Percentiles rank a stretch among this genome's conserved stretches.
phyloP scores from a whole-genome alignment of 176 grass and related monocot species.

The Aegilops sharonensis region DNA sequence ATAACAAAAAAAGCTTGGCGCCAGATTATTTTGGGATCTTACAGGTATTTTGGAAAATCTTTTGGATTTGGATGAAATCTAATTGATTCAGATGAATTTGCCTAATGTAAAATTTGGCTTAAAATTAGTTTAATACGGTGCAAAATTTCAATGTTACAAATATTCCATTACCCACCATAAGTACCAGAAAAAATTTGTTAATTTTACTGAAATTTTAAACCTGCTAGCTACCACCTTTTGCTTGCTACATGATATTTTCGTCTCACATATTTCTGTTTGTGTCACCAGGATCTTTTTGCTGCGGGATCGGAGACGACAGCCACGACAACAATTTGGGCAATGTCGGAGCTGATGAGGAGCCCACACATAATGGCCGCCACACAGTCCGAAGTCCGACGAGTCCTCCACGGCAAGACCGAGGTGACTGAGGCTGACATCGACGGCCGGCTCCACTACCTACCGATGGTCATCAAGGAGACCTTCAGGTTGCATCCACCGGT shows the following conservation, averaged over 20 bases:
- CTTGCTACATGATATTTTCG: not conserved
- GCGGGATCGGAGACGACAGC: conserved; percentile 41
- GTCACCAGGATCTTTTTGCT: conserved; percentile 38
- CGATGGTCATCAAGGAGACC: conserved; percentile 47
- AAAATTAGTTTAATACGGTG: too few species aligned
- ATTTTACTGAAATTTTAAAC: too few species aligned
- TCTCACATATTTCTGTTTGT: not conserved
- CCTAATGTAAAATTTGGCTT: too few species aligned
- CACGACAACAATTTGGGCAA: conserved; percentile 39
- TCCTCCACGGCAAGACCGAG: not conserved
- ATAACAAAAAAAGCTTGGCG: too few species aligned
- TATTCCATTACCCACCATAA: too few species aligned
- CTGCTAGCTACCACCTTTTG: too few species aligned
- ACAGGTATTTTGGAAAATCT: too few species aligned
- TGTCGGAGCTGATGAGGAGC: conserved; percentile 43
- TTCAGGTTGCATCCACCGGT: conserved; percentile 40
- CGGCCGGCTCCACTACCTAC: conserved; percentile 30
- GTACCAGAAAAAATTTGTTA: too few species aligned
- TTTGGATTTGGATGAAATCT: too few species aligned
- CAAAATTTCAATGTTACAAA: too few species aligned
- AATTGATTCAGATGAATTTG: too few species aligned
- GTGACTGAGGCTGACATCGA: not conserved
- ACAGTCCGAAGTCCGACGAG: conserved; percentile 28
- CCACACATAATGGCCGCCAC: not conserved
- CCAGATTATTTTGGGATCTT: too few species aligned